A percentile compares a stretch with the other conserved stretches of the same genome.
Evolutionary conservation across 805 yeast genomes (phyloP).

Genomic region (Tetrapisispora iriomotensis): DNA sequence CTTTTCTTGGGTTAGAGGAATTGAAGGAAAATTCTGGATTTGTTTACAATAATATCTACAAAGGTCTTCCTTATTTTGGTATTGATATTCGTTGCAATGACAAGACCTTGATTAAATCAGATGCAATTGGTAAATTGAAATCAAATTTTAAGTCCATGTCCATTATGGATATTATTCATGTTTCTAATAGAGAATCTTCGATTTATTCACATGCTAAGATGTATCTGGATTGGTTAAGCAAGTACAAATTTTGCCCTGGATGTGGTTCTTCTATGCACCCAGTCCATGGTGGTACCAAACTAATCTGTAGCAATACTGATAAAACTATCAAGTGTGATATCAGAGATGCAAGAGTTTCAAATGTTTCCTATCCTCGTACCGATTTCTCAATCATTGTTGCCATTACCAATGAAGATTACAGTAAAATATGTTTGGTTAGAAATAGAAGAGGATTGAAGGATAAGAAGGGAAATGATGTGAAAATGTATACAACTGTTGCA

Average conservation of each 20-base stretch:
- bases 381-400: constrained; percentile 85
- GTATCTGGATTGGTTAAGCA: constrained; percentile 74
- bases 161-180: constrained; percentile 8
- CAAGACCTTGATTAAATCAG: constrained; percentile 3
- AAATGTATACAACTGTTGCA: constrained; percentile 77
- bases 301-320: constrained; percentile 35
- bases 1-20: constrained; percentile 18
- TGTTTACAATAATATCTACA: constrained; percentile 32
- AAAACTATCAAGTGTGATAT: constrained; percentile 26
- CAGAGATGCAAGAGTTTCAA: constrained; percentile 44
- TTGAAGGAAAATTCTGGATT: background rate
- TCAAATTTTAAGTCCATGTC: background rate
- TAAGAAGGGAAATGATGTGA: constrained; percentile 31
- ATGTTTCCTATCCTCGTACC: constrained; percentile 83
- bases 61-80: constrained; percentile 57
- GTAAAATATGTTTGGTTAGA: constrained; percentile 61
- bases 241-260: constrained; percentile 73
- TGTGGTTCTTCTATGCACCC: constrained; percentile 64
- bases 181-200: constrained; percentile 42
- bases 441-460: constrained; percentile 38
- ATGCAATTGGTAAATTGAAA: background rate
- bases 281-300: constrained; percentile 58
- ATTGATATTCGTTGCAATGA: constrained; percentile 36
- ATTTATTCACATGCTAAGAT: constrained; percentile 73
- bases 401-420: constrained; percentile 49